Evolutionary conservation across 1,284 basidiomycete genomes (phyloP).

Genomic region (Pseudozyma pruni): DNA sequence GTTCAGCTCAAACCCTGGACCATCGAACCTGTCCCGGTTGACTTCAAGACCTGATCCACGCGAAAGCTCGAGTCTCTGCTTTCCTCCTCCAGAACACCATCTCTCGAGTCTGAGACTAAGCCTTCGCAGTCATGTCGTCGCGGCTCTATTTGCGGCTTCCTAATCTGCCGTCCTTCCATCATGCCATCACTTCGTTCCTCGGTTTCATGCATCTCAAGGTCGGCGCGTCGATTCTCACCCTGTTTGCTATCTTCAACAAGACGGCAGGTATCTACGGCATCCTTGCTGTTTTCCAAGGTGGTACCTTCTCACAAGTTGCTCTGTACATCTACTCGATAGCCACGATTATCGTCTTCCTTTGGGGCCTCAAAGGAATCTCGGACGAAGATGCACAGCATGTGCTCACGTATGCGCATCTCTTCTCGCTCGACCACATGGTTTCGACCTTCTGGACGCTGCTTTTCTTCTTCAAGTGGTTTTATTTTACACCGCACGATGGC

Average conservation of each 20-base stretch:
- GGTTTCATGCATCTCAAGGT: constrained; percentile 66
- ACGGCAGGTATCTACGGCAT: constrained; percentile 96
- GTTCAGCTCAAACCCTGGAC: no score
- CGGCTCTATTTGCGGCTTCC: constrained; percentile 56
- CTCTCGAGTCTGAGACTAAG: no score
- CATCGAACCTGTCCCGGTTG: no score
- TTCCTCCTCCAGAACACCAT: no score
- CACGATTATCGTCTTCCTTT: constrained; percentile 82
- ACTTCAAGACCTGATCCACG: no score
- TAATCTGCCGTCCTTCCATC: constrained; percentile 50
- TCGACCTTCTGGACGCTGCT: constrained; percentile 91
- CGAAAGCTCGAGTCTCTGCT: no score
- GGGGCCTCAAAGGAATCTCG: constrained; percentile 86
- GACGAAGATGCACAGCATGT: constrained; percentile 73
- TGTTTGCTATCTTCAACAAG: constrained; percentile 83
- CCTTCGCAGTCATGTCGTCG: constrained; percentile 55
- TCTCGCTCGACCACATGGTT: constrained; percentile 89
- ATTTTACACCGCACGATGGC: constrained; percentile 87
- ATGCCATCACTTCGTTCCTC: constrained; percentile 61
- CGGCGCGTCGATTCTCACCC: constrained; percentile 63
- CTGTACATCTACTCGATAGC: constrained; percentile 88
- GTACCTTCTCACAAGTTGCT: constrained; percentile 83
- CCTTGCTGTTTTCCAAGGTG: constrained; percentile 86
- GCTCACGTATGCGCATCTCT: constrained; percentile 90
- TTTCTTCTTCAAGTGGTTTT: constrained; percentile 90